phyloP scores from a whole-genome alignment of 208 protist species.

The Novymonas esmeraldas region DNA sequence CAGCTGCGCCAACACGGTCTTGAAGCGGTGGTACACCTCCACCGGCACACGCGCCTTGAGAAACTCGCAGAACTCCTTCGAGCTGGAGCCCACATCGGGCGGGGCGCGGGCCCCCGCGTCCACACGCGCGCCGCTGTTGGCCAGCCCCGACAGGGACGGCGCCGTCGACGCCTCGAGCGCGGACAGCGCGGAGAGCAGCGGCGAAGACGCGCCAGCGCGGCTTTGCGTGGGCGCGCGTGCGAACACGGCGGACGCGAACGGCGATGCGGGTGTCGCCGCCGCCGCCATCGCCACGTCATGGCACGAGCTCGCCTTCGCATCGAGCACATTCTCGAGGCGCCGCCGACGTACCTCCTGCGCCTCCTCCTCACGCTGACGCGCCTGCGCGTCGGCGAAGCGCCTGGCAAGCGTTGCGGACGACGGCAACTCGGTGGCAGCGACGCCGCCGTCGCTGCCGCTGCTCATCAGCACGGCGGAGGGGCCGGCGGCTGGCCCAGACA shows the following conservation, averaged over 20 bases:
- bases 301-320: conserved; percentile 9
- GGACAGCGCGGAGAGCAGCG: neutral
- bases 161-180: too few species aligned
- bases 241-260: conserved; percentile 1
- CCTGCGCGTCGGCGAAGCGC: conserved; percentile 36
- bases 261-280: neutral
- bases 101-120: too few species aligned
- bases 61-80: conserved; percentile 86
- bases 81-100: conserved; percentile 42
- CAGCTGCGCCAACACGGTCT: conserved; percentile 54
- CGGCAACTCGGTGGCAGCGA: conserved; percentile 13
- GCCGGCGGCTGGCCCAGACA: conserved; percentile 20
- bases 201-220: neutral
- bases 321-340: conserved; percentile 37
- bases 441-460: neutral
- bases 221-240: too few species aligned
- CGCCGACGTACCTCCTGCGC: conserved; percentile 20
- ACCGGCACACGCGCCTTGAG: conserved; percentile 59
- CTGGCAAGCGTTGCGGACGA: conserved; percentile 36
- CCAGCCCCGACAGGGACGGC: too few species aligned
- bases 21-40: conserved; percentile 65
- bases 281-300: neutral
- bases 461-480: conserved; percentile 27
- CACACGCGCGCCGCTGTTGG: too few species aligned
- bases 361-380: conserved; percentile 18